These are phyloP conservation scores for Hymenoscyphus salicellus DNA, from an alignment of 2,329 filamentous ascomycete species.

Conservation along the genomic window DNA sequence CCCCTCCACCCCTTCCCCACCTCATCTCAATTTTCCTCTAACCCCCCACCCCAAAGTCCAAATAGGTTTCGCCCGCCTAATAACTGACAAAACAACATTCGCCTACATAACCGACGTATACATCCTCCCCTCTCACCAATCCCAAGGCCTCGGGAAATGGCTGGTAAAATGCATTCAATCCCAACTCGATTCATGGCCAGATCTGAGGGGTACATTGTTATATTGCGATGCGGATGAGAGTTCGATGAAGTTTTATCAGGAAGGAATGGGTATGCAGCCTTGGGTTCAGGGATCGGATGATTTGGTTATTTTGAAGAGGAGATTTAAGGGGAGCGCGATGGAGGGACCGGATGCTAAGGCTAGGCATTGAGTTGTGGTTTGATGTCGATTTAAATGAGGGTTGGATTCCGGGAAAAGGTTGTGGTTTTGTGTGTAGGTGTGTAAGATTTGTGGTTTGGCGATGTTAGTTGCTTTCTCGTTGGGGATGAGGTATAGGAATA, in stretches of 20 bases:
- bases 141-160: slow-evolving; percentile 61
- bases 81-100: slow-evolving; percentile 68
- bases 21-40: background rate
- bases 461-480: too few species aligned
- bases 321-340: slow-evolving; percentile 5
- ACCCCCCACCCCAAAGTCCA: slow-evolving; percentile 27
- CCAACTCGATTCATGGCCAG: slow-evolving; percentile 52
- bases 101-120: slow-evolving; percentile 69
- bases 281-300: background rate
- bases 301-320: slow-evolving; percentile 3
- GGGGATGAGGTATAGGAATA: too few species aligned
- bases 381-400: background rate
- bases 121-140: slow-evolving; percentile 56
- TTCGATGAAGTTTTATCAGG: slow-evolving; percentile 28
- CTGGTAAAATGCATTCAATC: slow-evolving; percentile 60
- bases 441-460: too few species aligned
- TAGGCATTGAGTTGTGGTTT: background rate
- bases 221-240: slow-evolving; percentile 40
- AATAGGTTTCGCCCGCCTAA: slow-evolving; percentile 56
- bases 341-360: background rate
- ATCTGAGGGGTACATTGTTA: slow-evolving; percentile 60
- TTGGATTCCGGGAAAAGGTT: background rate
- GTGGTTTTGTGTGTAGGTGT: too few species aligned
- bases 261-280: slow-evolving; percentile 23
- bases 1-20: slow-evolving; percentile 4